These are phyloP conservation scores for Capronia coronata DNA, from an alignment of 2,329 filamentous ascomycete genomes.

Conservation along the genomic window DNA sequence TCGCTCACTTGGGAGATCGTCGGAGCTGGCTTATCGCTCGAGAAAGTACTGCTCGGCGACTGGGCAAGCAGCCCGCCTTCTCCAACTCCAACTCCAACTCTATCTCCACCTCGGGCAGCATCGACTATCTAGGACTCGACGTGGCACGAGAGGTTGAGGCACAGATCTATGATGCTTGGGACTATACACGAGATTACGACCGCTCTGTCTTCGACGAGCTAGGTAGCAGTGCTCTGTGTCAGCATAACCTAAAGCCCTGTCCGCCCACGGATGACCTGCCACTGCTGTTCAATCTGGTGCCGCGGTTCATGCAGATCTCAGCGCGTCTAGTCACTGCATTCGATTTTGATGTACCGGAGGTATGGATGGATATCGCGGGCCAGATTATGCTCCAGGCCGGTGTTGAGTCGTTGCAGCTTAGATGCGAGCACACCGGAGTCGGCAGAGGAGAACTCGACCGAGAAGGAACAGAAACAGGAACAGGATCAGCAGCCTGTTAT, in stretches of 20 bases:
- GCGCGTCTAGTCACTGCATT: slow-evolving; percentile 14
- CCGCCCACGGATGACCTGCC: no score
- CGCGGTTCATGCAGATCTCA: slow-evolving; percentile 25
- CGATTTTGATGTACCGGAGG: slow-evolving; percentile 6
- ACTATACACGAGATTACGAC: no score
- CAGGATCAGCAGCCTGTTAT: not conserved
- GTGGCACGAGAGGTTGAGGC: not conserved
- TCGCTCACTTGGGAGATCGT: slow-evolving; percentile 3
- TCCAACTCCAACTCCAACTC: no score
- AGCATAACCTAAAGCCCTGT: no score
- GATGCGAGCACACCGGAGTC: not conserved
- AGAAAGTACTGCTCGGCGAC: slow-evolving; percentile 2
- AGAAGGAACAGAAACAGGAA: no score
- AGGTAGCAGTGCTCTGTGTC: no score
- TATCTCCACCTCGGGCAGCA: no score
- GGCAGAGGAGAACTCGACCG: not conserved
- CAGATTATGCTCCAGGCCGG: slow-evolving; percentile 25
- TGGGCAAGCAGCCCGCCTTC: not conserved
- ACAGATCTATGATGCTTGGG: slow-evolving; percentile 11
- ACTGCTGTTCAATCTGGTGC: slow-evolving; percentile 17
- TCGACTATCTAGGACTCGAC: slow-evolving; percentile 3
- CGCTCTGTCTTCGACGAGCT: no score
- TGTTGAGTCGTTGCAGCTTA: slow-evolving; percentile 12
- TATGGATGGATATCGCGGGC: slow-evolving; percentile 23
- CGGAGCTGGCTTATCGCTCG: slow-evolving; percentile 9